Conservation (phyloP, 176 grass and related monocot species). For the Ensete ventricosum region DNA sequence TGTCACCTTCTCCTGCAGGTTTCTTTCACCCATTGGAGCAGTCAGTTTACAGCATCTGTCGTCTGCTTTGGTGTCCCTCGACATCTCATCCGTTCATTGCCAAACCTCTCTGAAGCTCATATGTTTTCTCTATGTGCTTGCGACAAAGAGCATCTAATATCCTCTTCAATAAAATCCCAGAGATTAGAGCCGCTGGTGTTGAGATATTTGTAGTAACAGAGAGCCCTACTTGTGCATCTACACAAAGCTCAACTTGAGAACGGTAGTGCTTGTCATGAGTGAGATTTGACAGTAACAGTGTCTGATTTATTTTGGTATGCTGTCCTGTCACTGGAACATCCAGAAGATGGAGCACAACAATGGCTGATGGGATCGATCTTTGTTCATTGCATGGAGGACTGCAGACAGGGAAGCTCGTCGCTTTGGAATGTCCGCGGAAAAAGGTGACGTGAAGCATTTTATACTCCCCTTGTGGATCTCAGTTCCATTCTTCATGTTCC, state of each 20-base stretch:
- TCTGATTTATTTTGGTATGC: conserved; percentile 15
- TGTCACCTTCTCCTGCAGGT: not conserved
- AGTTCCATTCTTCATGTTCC: conserved; percentile 43
- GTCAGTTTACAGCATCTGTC: conserved; percentile 41
- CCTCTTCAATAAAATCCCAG: too few relatives aligned
- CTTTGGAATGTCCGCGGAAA: not conserved
- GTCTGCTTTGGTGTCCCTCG: conserved; percentile 56
- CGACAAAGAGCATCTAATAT: not conserved
- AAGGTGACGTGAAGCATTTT: conserved; percentile 6
- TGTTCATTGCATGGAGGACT: not conserved
- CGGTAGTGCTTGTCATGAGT: conserved; percentile 36
- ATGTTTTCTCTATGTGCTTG: conserved; percentile 74
- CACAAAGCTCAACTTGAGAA: conserved; percentile 18
- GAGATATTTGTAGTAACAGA: too few relatives aligned
- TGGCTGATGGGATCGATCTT: not conserved
- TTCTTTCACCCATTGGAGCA: conserved; percentile 35
- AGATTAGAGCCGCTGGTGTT: too few relatives aligned
- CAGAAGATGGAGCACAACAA: not conserved
- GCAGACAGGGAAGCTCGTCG: not conserved
- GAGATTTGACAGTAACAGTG: conserved; percentile 19
- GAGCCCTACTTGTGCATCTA: too few relatives aligned
- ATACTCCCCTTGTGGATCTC: conserved; percentile 25
- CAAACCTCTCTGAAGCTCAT: conserved; percentile 47
- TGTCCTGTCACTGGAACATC: not conserved
- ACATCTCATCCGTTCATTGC: conserved; percentile 36